A percentile compares a stretch with the other conserved stretches of the same genome.
phyloP scores from a whole-genome alignment of 176 grass and related monocot species.

The Elaeis guineensis region DNA sequence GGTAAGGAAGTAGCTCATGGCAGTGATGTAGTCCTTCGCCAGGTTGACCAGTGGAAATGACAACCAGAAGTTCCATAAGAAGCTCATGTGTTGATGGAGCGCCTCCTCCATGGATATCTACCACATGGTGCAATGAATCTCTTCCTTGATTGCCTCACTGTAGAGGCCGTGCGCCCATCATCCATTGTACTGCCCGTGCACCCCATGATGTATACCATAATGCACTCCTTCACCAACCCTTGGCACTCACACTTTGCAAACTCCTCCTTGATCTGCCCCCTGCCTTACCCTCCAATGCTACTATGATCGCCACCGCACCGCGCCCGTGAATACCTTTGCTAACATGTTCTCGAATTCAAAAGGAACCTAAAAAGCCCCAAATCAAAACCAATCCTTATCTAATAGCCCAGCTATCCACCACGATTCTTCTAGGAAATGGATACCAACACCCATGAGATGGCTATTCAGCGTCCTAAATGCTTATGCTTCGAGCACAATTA shows the following conservation, averaged over 20 bases:
- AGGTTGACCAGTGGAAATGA: neutral
- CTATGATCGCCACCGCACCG: neutral
- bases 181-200: too few species aligned
- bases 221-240: slow-evolving; percentile 6
- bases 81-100: neutral
- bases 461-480: too few species aligned
- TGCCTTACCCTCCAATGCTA: neutral
- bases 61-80: neutral
- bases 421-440: too few species aligned
- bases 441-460: too few species aligned
- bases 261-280: neutral
- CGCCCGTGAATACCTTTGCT: neutral
- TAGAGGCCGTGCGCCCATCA: too few species aligned
- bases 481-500: too few species aligned
- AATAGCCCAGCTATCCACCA: too few species aligned
- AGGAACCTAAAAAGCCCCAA: too few species aligned
- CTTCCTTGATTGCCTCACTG: neutral
- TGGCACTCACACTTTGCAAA: slow-evolving; percentile 1
- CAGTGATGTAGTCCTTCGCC: neutral
- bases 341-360: too few species aligned
- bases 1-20: slow-evolving; percentile 4
- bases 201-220: neutral
- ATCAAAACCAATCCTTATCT: neutral
- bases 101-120: slow-evolving; percentile 1
- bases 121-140: neutral